Conservation (phyloP, 2,329 filamentous ascomycete genomes). For the Exophiala dermatitidis region DNA sequence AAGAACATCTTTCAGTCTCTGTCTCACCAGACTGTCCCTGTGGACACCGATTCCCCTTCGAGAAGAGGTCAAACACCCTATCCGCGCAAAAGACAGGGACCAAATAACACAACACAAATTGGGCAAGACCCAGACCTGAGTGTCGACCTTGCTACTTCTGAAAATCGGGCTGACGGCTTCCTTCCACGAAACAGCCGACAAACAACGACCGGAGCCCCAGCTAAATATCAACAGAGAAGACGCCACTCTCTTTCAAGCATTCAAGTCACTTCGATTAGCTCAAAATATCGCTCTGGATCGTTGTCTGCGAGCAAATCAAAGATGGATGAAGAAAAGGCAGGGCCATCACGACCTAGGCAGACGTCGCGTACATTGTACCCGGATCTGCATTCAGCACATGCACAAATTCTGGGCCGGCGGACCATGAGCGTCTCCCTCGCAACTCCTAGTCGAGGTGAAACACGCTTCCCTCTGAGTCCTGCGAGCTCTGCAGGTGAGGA, state of each 20-base stretch:
- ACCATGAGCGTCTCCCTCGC: slow-evolving; percentile 2
- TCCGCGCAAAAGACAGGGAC: too few species aligned
- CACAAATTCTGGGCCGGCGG: slow-evolving; percentile 14
- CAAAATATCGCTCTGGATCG: slow-evolving; percentile 16
- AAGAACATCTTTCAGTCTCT: too few species aligned
- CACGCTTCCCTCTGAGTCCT: slow-evolving; percentile 13
- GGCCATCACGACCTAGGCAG: not conserved
- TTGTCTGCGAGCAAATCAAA: slow-evolving; percentile 5
- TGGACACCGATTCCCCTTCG: too few species aligned
- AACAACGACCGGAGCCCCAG: too few species aligned
- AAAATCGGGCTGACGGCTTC: too few species aligned
- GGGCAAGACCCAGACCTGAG: too few species aligned
- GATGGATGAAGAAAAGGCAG: not conserved
- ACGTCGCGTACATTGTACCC: slow-evolving; percentile 14
- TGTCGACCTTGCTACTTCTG: too few species aligned
- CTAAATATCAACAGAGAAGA: not conserved
- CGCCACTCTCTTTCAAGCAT: slow-evolving; percentile 3
- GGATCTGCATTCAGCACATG: slow-evolving; percentile 16
- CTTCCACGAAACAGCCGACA: too few species aligned
- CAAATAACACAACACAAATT: too few species aligned
- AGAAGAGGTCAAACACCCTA: too few species aligned
- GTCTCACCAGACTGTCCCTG: too few species aligned
- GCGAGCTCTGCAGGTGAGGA: slow-evolving; percentile 16
- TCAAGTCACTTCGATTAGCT: slow-evolving; percentile 2
- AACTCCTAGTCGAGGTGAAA: not conserved